These are phyloP conservation scores for Populus hybrid DNA, from an alignment of 441 rosid species.

Conservation along the genomic window DNA sequence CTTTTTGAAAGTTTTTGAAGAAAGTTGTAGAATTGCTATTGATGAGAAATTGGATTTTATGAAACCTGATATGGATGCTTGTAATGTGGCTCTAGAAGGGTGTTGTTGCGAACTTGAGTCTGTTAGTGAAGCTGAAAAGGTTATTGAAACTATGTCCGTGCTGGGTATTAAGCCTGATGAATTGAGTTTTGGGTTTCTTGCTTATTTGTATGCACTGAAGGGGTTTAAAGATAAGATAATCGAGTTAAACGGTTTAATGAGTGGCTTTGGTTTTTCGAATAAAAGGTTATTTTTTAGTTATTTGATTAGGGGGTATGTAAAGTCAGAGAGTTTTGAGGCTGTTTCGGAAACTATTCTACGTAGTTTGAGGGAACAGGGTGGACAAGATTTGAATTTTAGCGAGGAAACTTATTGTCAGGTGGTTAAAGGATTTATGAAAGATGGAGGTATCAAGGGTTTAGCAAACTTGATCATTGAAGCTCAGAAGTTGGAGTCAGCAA, in stretches of 20 bases:
- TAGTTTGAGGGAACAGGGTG: conserved; percentile 39
- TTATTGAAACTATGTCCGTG: conserved; percentile 67
- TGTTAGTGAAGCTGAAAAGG: conserved; percentile 58
- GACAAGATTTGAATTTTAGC: conserved; percentile 33
- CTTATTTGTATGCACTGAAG: conserved; percentile 26
- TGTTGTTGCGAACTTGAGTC: conserved; percentile 63
- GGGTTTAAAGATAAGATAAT: conserved; percentile 57
- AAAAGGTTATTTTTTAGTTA: conserved; percentile 39
- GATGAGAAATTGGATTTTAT: conserved; percentile 70
- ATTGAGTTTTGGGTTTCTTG: conserved; percentile 70
- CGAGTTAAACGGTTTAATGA: conserved; percentile 61
- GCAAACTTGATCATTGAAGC: conserved; percentile 68
- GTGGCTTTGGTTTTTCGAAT: conserved; percentile 50
- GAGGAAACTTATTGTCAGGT: conserved; percentile 62
- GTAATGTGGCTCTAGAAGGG: conserved; percentile 76
- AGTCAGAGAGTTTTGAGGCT: conserved; percentile 51
- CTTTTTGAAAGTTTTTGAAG: conserved; percentile 63
- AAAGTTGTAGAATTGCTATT: conserved; percentile 62
- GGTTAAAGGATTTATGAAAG: conserved; percentile 65
- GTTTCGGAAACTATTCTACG: conserved; percentile 45
- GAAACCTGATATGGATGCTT: conserved; percentile 74
- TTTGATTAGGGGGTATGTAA: conserved; percentile 73
- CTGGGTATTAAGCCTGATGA: conserved; percentile 73
- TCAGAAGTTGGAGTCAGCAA: conserved; percentile 60
- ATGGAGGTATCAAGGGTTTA: conserved; percentile 54